A percentile compares a stretch with the other conserved stretches of the same genome.
These are phyloP conservation scores for Pythium phragmiticola DNA, from an alignment of 352 stramenopile genomes.

Conservation along the genomic window DNA sequence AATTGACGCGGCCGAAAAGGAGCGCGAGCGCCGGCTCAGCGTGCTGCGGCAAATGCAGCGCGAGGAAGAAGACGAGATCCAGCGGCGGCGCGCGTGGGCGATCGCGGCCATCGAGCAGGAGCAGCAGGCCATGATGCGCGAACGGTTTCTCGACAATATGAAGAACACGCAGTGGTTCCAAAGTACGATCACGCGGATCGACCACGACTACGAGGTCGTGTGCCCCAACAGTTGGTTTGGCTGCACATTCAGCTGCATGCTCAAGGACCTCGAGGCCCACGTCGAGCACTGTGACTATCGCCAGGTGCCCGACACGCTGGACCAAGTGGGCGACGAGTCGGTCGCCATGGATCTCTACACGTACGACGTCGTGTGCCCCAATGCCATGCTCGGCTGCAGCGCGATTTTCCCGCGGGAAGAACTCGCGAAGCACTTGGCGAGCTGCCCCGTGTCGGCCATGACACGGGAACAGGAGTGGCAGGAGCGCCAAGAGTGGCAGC, in stretches of 20 bases:
- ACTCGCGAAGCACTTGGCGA: conserved; percentile 58
- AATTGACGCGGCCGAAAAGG: conserved; percentile 79
- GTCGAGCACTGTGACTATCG: conserved; percentile 65
- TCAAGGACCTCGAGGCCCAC: conserved; percentile 73
- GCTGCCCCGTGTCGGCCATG: conserved; percentile 67
- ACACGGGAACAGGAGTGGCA: conserved; percentile 78
- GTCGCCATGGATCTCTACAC: conserved; percentile 64
- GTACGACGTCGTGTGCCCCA: conserved; percentile 85
- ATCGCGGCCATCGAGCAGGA: conserved; percentile 81
- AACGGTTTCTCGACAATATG: conserved; percentile 88
- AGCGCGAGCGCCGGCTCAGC: conserved; percentile 61
- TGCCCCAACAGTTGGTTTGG: conserved; percentile 87
- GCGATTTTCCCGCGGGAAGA: conserved; percentile 76
- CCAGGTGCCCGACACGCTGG: conserved; percentile 73
- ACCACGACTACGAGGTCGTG: conserved; percentile 82
- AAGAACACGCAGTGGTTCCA: conserved; percentile 90
- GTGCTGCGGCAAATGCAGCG: conserved; percentile 67
- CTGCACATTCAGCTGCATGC: conserved; percentile 85
- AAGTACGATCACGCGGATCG: conserved; percentile 74
- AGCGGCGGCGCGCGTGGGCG: conserved; percentile 62
- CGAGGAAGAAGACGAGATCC: conserved; percentile 75
- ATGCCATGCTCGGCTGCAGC: conserved; percentile 76
- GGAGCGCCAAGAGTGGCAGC: conserved; percentile 62
- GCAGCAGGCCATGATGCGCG: conserved; percentile 73
- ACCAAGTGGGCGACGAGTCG: conserved; percentile 56